phyloP scores from a whole-genome alignment of 2,329 filamentous ascomycete genomes.

The Elsinoe necatrix region DNA sequence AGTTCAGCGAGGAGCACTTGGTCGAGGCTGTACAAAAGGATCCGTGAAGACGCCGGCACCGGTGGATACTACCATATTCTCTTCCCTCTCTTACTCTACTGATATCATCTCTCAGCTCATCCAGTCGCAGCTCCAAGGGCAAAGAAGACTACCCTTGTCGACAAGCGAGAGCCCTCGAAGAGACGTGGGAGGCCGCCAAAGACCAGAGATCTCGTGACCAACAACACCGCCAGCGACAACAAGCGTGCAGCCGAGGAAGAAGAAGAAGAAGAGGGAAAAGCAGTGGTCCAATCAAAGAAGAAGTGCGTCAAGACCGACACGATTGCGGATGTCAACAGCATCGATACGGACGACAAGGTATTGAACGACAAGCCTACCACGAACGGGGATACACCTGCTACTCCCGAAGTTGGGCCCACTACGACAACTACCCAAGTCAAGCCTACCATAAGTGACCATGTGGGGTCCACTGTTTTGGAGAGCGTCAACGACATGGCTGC shows the following conservation, averaged over 20 bases:
- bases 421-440: not conserved
- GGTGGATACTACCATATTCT: not conserved
- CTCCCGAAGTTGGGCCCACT: too few relatives aligned
- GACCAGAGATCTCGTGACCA: not conserved
- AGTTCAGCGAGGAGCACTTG: conserved; percentile 20
- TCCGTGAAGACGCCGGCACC: conserved; percentile 39
- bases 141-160: not conserved
- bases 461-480: not conserved
- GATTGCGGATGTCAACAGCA: not conserved
- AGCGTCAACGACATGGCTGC: not conserved
- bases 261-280: not conserved
- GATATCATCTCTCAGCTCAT: too few relatives aligned
- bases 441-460: not conserved
- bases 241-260: not conserved
- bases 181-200: not conserved
- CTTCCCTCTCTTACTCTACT: too few relatives aligned
- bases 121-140: not conserved
- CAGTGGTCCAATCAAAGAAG: not conserved
- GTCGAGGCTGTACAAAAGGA: conserved; percentile 60
- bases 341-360: too few relatives aligned
- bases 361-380: not conserved
- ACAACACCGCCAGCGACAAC: not conserved
- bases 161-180: not conserved
- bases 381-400: too few relatives aligned
- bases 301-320: not conserved